Evolutionary conservation across 176 grass and related monocot species (phyloP).

Genomic region (Ampelocalamus luodianensis): DNA sequence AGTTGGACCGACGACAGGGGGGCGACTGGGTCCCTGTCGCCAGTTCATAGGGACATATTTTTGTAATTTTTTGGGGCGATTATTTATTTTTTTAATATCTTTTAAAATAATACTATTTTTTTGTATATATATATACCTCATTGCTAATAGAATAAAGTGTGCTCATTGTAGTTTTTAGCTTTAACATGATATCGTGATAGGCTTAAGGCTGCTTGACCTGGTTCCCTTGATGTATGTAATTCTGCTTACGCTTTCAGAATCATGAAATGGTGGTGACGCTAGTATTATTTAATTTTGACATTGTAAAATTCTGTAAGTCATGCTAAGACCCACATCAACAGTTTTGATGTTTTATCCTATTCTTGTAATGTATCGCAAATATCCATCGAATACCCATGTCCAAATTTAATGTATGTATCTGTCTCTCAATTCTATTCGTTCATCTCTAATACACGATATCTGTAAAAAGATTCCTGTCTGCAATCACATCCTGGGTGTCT

Average conservation of each 20-base stretch:
- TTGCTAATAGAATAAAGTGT: too few relatives aligned
- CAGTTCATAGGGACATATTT: too few relatives aligned
- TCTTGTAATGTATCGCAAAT: conserved; percentile 13
- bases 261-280: not conserved
- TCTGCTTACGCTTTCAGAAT: not conserved
- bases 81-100: too few relatives aligned
- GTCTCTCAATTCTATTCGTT: not conserved
- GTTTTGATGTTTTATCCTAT: conserved; percentile 1
- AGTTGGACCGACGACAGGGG: too few relatives aligned
- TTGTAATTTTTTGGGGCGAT: too few relatives aligned
- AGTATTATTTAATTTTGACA: not conserved
- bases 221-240: not conserved
- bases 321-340: not conserved
- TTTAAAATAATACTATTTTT: too few relatives aligned
- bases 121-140: too few relatives aligned
- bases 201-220: not conserved
- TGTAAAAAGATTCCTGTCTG: too few relatives aligned
- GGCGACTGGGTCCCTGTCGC: too few relatives aligned
- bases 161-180: not conserved
- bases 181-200: not conserved
- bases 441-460: not conserved
- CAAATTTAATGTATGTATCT: not conserved
- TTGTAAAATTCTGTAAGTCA: not conserved
- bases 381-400: not conserved
- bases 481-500: too few relatives aligned